phyloP scores from a whole-genome alignment of 805 yeast species.

The Saitoella complicata region DNA sequence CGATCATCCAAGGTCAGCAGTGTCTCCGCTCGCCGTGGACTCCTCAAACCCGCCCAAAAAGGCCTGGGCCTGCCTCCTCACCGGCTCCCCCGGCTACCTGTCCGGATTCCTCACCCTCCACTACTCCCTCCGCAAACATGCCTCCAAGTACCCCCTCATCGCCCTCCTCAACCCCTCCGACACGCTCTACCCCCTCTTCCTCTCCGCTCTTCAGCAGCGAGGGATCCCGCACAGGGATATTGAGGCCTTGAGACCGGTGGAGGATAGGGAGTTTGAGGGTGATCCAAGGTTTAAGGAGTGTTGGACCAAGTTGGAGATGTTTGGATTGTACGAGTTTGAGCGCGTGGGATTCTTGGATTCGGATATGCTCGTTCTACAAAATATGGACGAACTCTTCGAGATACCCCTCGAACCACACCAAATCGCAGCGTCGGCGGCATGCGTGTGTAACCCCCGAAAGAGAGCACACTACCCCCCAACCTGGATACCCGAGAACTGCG shows the following conservation, averaged over 20 bases:
- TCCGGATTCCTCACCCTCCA: conserved; percentile 37
- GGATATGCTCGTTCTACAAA: conserved; percentile 40
- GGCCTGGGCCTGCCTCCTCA: too few species aligned
- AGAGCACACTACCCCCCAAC: conserved; percentile 37
- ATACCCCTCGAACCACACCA: conserved; percentile 9
- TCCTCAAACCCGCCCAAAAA: too few species aligned
- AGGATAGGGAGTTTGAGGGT: conserved; percentile 14
- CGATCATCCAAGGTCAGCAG: too few species aligned
- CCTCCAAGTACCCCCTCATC: conserved; percentile 35
- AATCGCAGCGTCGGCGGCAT: conserved; percentile 46
- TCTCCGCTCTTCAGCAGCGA: neutral
- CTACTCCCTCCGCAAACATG: conserved; percentile 28
- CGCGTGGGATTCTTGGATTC: conserved; percentile 40
- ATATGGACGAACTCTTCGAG: conserved; percentile 46
- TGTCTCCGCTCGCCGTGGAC: too few species aligned
- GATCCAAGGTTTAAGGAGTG: conserved; percentile 44
- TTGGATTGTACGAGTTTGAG: conserved; percentile 34
- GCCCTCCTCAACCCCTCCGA: conserved; percentile 28
- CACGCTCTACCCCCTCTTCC: neutral
- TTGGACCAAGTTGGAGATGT: conserved; percentile 46
- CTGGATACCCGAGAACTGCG: conserved; percentile 35
- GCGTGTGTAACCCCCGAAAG: conserved; percentile 43
- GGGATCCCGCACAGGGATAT: neutral
- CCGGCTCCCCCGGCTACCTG: conserved; percentile 20
- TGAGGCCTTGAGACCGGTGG: neutral